Evolutionary conservation across 2,329 filamentous ascomycete genomes (phyloP), one percentile per base, ranked within the genome.

Genomic region (Monosporascus sp.): DNA sequence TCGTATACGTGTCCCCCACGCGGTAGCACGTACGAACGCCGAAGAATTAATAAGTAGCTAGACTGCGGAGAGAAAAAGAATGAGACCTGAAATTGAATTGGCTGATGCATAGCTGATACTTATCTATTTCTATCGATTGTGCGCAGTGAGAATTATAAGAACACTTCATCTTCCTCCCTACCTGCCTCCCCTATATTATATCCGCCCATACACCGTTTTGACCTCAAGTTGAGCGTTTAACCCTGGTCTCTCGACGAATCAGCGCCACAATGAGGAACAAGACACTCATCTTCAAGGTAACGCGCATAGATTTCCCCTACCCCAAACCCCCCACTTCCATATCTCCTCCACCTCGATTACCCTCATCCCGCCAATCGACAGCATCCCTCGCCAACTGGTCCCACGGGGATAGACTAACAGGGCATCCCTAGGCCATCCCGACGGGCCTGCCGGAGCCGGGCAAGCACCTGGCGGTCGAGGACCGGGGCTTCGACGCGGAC

Each of bases 361-460:
- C 19, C 14, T 1, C 16, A 3, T 40, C 11, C 37, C 19, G 16
- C 2, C 16, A 40, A 17, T 17, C 27, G 27, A 9, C 8, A 27
- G 11, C 27, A 27, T 8, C 26, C 26, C 26, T 27, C 26, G 26
- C 26, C 14, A 4, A 40, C 2, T 8, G 16, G n/a, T 40, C 37
- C 37, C 37, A 14, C n/a, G 38, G 38, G 7, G 8, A 41, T 41
- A 8, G n/a, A 41, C 14, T 19, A 3, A 17, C n/a, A 71, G 81
- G 57, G 64, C 22, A 8, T 8, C 26, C 26, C 26, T 27, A 27
- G 26, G 26, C 26, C 43, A 26, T 83, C 55, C 87, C 87, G 26
- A 68, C 73, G 44, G 85, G 80, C 52, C 79, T 79, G 68, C 87
- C 87, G 27, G 78, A 84, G 22, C 68, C 80, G n/a, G 87, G 86